phyloP scores from a whole-genome alignment of 2,329 filamentous ascomycete genomes.

The Trichoderma pleuroti region DNA sequence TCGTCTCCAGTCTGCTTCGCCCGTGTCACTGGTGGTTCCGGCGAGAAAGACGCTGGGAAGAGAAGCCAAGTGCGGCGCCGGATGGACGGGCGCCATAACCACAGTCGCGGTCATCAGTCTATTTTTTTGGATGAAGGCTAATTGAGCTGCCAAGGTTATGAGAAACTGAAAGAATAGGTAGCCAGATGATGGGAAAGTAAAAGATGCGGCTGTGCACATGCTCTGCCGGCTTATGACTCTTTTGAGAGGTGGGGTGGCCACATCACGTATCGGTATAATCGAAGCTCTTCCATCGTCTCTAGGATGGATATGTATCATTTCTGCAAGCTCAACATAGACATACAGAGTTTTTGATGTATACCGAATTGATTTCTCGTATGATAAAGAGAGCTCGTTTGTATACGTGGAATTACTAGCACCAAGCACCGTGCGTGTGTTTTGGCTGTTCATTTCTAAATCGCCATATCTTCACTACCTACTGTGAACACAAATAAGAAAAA shows the following conservation, averaged over 20 bases:
- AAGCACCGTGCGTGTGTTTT: not conserved
- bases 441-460: not conserved
- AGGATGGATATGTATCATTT: not conserved
- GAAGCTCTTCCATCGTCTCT: not conserved
- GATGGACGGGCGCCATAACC: slow-evolving; percentile 29
- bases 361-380: not conserved
- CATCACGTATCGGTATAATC: not conserved
- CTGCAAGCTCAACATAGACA: not conserved
- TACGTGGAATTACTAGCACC: not conserved
- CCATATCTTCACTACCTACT: not conserved
- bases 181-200: not conserved
- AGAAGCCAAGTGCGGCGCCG: slow-evolving; percentile 18
- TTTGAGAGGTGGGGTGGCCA: not conserved
- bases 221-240: not conserved
- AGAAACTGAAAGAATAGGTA: not conserved
- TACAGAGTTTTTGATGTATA: not conserved
- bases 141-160: not conserved
- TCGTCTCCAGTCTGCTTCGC: slow-evolving; percentile 49
- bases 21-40: slow-evolving; percentile 48
- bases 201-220: not conserved
- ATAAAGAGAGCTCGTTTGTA: not conserved
- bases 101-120: slow-evolving; percentile 18
- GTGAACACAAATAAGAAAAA: not conserved
- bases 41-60: slow-evolving; percentile 52
- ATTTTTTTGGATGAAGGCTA: not conserved